Percentiles rank a stretch among this genome's conserved stretches.
Evolutionary conservation across 805 yeast species (phyloP).

Genomic region (Aciculoconidium aculeatum): DNA sequence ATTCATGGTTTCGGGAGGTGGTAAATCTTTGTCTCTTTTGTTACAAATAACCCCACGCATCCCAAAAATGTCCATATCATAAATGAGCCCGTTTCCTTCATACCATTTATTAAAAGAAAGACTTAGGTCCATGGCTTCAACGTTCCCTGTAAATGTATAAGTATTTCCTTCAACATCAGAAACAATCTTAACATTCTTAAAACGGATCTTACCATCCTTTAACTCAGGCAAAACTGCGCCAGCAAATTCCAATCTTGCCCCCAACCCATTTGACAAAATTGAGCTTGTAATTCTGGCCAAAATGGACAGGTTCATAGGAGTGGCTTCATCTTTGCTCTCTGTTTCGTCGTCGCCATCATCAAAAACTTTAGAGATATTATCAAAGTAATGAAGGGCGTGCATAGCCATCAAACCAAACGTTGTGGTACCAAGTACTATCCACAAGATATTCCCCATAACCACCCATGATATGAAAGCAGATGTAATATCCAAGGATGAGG

Average conservation of each 20-base stretch:
- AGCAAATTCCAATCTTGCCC: conserved; percentile 30
- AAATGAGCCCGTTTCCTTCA: conserved; percentile 47
- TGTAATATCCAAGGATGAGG: conserved; percentile 41
- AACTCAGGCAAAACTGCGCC: conserved; percentile 37
- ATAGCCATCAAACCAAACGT: conserved; percentile 46
- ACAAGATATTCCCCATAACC: conserved; percentile 50
- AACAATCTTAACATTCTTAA: conserved; percentile 30
- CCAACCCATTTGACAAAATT: conserved; percentile 36
- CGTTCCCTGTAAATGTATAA: conserved; percentile 18
- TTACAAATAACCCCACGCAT: conserved; percentile 34
- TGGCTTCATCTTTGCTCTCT: conserved; percentile 4
- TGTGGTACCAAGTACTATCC: conserved; percentile 54
- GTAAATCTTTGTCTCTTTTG: conserved; percentile 6
- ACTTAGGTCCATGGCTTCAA: conserved; percentile 40
- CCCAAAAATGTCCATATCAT: conserved; percentile 45
- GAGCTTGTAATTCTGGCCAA: conserved; percentile 29
- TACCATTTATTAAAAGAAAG: conserved; percentile 51
- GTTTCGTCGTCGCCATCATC: conserved; percentile 21
- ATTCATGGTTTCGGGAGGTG: not conserved
- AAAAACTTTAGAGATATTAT: conserved; percentile 17
- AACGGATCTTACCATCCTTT: conserved; percentile 45
- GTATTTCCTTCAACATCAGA: conserved; percentile 11
- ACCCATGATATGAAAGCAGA: conserved; percentile 54
- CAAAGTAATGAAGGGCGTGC: conserved; percentile 37
- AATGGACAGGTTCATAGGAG: conserved; percentile 18